Evolutionary conservation across 768 basidiomycete genomes (phyloP).

Genomic region (Thelephora aurantiotincta): DNA sequence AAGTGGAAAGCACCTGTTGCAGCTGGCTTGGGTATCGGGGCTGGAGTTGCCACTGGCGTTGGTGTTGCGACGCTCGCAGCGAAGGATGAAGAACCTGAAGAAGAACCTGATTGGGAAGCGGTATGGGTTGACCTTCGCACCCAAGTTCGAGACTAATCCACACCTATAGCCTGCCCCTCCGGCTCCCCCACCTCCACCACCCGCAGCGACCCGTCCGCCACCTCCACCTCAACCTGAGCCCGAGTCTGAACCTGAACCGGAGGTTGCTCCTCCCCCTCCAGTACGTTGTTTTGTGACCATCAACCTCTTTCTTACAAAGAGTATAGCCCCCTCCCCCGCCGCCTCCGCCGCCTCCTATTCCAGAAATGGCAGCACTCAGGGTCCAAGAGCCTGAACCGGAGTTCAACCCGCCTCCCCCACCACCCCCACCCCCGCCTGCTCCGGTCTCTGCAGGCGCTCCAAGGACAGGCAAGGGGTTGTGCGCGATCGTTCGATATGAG

Average conservation of each 20-base stretch:
- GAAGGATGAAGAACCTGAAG: conserved; percentile 25
- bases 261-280: conserved; percentile 21
- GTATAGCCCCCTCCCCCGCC: conserved; percentile 24
- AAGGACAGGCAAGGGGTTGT: conserved; percentile 30
- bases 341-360: conserved; percentile 27
- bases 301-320: background rate
- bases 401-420: conserved; percentile 24
- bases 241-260: conserved; percentile 19
- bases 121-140: conserved; percentile 4
- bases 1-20: conserved; percentile 6
- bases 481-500: conserved; percentile 66
- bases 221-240: conserved; percentile 20
- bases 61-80: conserved; percentile 26
- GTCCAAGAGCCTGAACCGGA: conserved; percentile 14
- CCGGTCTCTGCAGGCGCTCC: conserved; percentile 7
- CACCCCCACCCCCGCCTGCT: conserved; percentile 23
- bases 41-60: conserved; percentile 19
- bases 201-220: conserved; percentile 14
- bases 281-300: conserved; percentile 8
- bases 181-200: conserved; percentile 18
- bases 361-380: conserved; percentile 11
- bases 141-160: conserved; percentile 1
- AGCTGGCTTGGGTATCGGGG: background rate
- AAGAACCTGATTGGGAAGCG: conserved; percentile 14
- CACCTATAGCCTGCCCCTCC: conserved; percentile 17